phyloP scores from a whole-genome alignment of 768 basidiomycete genomes.

The Phylloporus rhodoxanthus region DNA sequence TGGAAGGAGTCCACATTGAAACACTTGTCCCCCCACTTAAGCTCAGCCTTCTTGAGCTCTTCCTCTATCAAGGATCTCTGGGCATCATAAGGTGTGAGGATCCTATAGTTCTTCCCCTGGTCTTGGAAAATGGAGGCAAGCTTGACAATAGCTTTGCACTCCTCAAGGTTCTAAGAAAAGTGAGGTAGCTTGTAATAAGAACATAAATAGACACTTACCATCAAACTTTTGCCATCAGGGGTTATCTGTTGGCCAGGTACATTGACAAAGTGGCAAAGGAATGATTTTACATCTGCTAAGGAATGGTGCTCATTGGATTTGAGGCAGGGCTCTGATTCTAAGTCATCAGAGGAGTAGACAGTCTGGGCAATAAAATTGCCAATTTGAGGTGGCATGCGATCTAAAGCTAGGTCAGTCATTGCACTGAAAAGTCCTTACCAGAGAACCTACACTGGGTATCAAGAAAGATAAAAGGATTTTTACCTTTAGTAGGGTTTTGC shows the following conservation, averaged over 20 bases:
- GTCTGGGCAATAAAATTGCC: constrained; percentile 63
- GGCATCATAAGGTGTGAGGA: constrained; percentile 80
- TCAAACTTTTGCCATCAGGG: constrained; percentile 33
- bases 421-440: neutral
- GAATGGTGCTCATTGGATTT: constrained; percentile 48
- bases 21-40: constrained; percentile 62
- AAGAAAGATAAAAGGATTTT: constrained; percentile 45
- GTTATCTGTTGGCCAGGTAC: constrained; percentile 35
- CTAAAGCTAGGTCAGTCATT: constrained; percentile 33
- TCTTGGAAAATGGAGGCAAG: constrained; percentile 54
- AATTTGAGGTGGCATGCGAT: constrained; percentile 81
- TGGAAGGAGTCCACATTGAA: constrained; percentile 81
- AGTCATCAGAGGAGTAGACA: constrained; percentile 50
- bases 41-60: constrained; percentile 40
- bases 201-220: constrained; percentile 22
- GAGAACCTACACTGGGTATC: constrained; percentile 64
- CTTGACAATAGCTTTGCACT: constrained; percentile 50
- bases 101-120: constrained; percentile 44
- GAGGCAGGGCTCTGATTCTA: constrained; percentile 33
- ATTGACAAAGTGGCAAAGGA: constrained; percentile 67
- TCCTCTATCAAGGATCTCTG: constrained; percentile 59
- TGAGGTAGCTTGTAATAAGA: neutral
- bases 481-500: constrained; percentile 14
- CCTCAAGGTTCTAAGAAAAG: constrained; percentile 49
- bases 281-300: constrained; percentile 32